phyloP scores from a whole-genome alignment of 192 early-diverging fungal species.

The Coemansia sp. region DNA sequence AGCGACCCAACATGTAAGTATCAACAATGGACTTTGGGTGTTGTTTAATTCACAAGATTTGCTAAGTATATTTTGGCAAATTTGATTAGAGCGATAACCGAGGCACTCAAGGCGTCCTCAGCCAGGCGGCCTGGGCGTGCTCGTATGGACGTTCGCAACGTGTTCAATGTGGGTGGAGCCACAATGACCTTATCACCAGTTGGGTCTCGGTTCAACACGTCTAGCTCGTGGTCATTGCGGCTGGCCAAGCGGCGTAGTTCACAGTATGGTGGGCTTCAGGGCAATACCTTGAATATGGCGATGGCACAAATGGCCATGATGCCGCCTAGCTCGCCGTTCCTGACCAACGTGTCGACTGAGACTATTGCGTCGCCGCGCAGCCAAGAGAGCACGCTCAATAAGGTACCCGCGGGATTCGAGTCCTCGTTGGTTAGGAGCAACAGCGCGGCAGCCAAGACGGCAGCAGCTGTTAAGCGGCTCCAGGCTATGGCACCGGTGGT shows the following conservation, averaged over 20 bases:
- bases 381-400: constrained; percentile 7
- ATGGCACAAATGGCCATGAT: constrained; percentile 49
- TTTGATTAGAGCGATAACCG: constrained; percentile 32
- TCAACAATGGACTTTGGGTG: not conserved
- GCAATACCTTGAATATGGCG: constrained; percentile 41
- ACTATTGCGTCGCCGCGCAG: not conserved
- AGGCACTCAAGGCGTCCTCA: constrained; percentile 50
- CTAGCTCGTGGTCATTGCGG: constrained; percentile 7
- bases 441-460: constrained; percentile 46
- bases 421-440: constrained; percentile 32
- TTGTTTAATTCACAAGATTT: not conserved
- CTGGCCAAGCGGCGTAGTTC: constrained; percentile 18
- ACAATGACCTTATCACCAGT: constrained; percentile 29
- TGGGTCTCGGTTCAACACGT: constrained; percentile 17
- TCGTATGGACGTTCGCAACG: constrained; percentile 48
- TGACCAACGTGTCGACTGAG: constrained; percentile 22
- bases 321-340: constrained; percentile 44
- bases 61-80: not conserved
- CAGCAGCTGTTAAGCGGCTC: constrained; percentile 41
- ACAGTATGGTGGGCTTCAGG: constrained; percentile 18
- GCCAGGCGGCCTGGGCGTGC: constrained; percentile 34
- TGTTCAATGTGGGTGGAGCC: constrained; percentile 28
- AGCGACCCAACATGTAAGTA: constrained; percentile 35
- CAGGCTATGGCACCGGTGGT: constrained; percentile 19
- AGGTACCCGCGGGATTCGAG: not conserved